Base-by-base conservation (phyloP, 257 asterid genomes). In the Ophiorrhiza pumila region DNA sequence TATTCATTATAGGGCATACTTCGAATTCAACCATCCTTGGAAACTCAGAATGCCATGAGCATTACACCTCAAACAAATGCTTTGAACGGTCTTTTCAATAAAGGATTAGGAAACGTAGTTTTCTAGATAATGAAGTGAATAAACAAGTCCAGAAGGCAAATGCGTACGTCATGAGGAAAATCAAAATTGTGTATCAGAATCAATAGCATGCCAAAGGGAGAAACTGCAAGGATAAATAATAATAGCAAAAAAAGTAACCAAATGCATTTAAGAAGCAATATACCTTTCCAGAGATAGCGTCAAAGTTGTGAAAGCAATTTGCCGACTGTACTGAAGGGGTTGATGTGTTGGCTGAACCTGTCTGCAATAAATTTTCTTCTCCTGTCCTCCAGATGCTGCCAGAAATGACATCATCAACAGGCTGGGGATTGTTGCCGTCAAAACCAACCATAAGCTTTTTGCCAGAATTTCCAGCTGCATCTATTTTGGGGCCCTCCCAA, bases 201-300 rank as follows among this genome's bases (percentile, higher is more conserved):
- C 15, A 62, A 8, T 34, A 60, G 15, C 45, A 60, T 3, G 15
- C 43, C 25, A 60, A 60, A 60, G 13, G 0, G 42, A 17, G 4
- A 10, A 60, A 32, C 52, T 22, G 34, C n/a, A 14, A 49, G 46
- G 6, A 39, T 18, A 27, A 11, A 10, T 37, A 11, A 10, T 37
- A 73, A 50, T 27, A 35, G 29, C 17, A 62, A 35, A 3, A 18
- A 23, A 25, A 13, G 4, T 34, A 74, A 37, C 18, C 72, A 47
- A 57, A 75, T 25, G 23, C 34, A 58, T 66, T 6, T 2, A 65
- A 45, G 34, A 75, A 9, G 34, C 20, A 15, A 63, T 61, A 62
- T 83, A 92, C 97, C 96, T 88, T 85, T 77, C 85, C 81, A 47
- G 91, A 80, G 72, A 84, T 73, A 46, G 85, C 82, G 77, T 81